Percentiles rank a stretch among this genome's conserved stretches.
Evolutionary conservation across 352 stramenopile species (phyloP).

Genomic region (Phytophthora brassicae): DNA sequence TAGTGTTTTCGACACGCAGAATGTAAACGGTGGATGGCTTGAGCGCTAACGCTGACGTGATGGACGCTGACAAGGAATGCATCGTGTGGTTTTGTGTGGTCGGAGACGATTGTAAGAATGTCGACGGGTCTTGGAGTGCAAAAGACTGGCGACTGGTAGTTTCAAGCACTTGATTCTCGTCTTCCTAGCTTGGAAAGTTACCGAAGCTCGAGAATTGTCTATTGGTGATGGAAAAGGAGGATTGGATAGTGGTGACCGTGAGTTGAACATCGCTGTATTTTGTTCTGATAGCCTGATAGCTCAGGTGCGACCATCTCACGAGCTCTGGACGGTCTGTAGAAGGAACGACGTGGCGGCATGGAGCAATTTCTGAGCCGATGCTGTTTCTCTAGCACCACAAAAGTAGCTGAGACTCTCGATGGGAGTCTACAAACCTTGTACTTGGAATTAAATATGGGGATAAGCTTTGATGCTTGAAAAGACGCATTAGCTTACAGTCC

Average conservation of each 20-base stretch:
- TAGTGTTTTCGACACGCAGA: conserved; percentile 54
- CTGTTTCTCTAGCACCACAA: conserved; percentile 15
- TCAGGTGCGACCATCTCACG: conserved; percentile 27
- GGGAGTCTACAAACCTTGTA: conserved; percentile 16
- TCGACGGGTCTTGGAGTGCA: neutral
- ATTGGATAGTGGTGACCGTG: conserved; percentile 22
- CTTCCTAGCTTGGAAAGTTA: conserved; percentile 11
- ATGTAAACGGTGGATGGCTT: conserved; percentile 82
- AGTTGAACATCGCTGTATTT: conserved; percentile 25
- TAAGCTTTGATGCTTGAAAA: conserved; percentile 21
- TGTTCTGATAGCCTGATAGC: neutral
- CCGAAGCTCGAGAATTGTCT: neutral
- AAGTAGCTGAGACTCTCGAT: neutral
- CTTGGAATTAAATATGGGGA: too few relatives aligned
- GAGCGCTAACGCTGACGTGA: conserved; percentile 67
- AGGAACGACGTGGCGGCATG: conserved; percentile 5
- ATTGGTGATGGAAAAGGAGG: neutral
- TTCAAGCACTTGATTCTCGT: conserved; percentile 24
- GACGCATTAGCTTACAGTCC: conserved; percentile 28
- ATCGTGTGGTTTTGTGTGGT: conserved; percentile 37
- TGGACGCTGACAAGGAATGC: conserved; percentile 52
- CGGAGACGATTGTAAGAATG: conserved; percentile 19
- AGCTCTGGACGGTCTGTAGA: conserved; percentile 22
- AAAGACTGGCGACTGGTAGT: conserved; percentile 1
- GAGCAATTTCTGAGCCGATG: neutral